Percentiles rank a stretch among this genome's conserved stretches.
phyloP scores from a whole-genome alignment of 2,329 filamentous ascomycete species.

The Whalleya microplaca region DNA sequence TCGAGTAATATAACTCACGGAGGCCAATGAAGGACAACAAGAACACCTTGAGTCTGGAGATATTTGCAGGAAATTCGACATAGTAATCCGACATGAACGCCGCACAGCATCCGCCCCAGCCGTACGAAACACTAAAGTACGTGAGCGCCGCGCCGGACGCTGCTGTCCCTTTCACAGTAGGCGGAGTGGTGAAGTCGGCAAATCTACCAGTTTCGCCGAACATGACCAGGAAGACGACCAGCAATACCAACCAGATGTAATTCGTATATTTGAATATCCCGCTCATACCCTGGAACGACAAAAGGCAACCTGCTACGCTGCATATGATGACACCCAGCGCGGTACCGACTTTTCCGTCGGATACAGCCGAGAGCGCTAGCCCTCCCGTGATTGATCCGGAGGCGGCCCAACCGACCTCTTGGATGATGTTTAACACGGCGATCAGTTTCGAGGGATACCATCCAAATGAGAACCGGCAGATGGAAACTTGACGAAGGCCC shows the following conservation, averaged over 20 bases:
- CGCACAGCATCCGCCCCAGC: conserved; percentile 50
- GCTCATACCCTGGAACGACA: conserved; percentile 56
- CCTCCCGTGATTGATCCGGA: conserved; percentile 57
- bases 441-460: conserved; percentile 55
- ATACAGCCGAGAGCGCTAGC: conserved; percentile 49
- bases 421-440: conserved; percentile 53
- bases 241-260: conserved; percentile 51
- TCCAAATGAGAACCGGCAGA: conserved; percentile 53
- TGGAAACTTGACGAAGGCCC: conserved; percentile 54
- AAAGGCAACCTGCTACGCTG: conserved; percentile 50
- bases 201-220: conserved; percentile 47
- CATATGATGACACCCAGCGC: conserved; percentile 57
- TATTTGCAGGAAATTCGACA: conserved; percentile 50
- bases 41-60: conserved; percentile 49
- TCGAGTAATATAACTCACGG: conserved; percentile 24
- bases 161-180: conserved; percentile 39
- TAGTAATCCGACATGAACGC: conserved; percentile 50
- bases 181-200: conserved; percentile 43
- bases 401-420: conserved; percentile 54
- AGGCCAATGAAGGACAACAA: conserved; percentile 50
- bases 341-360: conserved; percentile 46
- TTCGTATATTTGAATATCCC: conserved; percentile 53
- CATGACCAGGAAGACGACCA: conserved; percentile 53
- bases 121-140: conserved; percentile 50
- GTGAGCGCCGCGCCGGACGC: conserved; percentile 46